Conservation (phyloP, 306 rosid genomes). For the Pterocarpus santalinus region DNA sequence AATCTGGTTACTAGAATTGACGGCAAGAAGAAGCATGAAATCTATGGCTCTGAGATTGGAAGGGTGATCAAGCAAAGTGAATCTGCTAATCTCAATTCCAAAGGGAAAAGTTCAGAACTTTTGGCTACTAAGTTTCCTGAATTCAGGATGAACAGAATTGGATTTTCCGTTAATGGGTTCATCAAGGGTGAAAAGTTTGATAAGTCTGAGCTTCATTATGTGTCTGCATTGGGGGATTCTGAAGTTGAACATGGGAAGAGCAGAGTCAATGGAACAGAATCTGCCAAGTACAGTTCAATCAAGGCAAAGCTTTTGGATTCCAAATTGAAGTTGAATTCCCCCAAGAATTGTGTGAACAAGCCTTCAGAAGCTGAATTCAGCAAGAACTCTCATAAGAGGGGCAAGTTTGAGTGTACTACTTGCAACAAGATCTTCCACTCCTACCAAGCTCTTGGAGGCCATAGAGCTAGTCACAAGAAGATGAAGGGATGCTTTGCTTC, state of each 20-base stretch:
- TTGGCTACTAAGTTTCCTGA: slow-evolving; percentile 37
- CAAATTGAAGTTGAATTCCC: slow-evolving; percentile 48
- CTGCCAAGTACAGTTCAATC: slow-evolving; percentile 53
- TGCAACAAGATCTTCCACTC: slow-evolving; percentile 81
- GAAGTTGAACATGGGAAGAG: slow-evolving; percentile 47
- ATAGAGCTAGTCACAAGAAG: slow-evolving; percentile 91
- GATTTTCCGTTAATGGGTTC: slow-evolving; percentile 48
- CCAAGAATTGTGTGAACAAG: slow-evolving; percentile 38
- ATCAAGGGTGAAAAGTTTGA: slow-evolving; percentile 37
- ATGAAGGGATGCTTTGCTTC: slow-evolving; percentile 71
- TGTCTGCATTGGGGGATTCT: slow-evolving; percentile 50
- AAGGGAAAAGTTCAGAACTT: slow-evolving; percentile 45
- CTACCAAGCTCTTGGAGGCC: slow-evolving; percentile 96
- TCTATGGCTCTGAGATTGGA: not conserved
- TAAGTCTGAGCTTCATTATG: slow-evolving; percentile 38
- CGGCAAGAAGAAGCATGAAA: slow-evolving; percentile 1
- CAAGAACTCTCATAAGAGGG: slow-evolving; percentile 58
- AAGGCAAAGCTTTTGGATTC: slow-evolving; percentile 53
- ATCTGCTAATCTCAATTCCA: slow-evolving; percentile 44
- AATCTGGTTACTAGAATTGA: slow-evolving; percentile 46
- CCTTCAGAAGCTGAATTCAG: slow-evolving; percentile 53
- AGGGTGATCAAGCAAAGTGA: slow-evolving; percentile 49
- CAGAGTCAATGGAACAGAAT: slow-evolving; percentile 53
- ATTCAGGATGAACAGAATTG: slow-evolving; percentile 33
- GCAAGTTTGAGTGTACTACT: slow-evolving; percentile 78